These are phyloP conservation scores for Paracorniculantispora psalliotae DNA, from an alignment of 2,329 filamentous ascomycete species.

Conservation along the genomic window DNA sequence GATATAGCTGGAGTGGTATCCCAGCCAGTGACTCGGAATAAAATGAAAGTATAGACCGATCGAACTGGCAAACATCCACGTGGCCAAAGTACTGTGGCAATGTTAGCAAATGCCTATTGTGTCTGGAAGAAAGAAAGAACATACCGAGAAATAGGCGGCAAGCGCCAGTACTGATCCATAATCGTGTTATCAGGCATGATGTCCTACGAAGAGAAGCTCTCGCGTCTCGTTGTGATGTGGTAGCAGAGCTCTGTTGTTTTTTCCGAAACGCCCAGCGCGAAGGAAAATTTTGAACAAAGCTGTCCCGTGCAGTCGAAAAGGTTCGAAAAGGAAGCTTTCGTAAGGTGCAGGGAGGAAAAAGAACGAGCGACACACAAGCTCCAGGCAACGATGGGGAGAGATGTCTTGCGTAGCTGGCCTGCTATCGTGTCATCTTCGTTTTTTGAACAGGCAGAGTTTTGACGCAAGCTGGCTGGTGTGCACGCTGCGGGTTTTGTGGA, in stretches of 20 bases:
- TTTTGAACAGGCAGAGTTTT: slow-evolving; percentile 13
- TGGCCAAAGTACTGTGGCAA: slow-evolving; percentile 9
- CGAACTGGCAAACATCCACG: slow-evolving; percentile 42
- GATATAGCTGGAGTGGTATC: slow-evolving; percentile 48
- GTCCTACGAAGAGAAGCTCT: slow-evolving; percentile 13
- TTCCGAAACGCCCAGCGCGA: slow-evolving; percentile 13
- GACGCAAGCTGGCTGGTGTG: slow-evolving; percentile 3
- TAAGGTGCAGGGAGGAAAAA: slow-evolving; percentile 7
- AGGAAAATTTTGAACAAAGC: slow-evolving; percentile 15
- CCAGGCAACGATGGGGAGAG: slow-evolving; percentile 15
- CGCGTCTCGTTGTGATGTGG: slow-evolving; percentile 3
- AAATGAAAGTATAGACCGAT: slow-evolving; percentile 52
- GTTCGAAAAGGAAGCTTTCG: slow-evolving; percentile 14
- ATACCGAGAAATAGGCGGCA: slow-evolving; percentile 40
- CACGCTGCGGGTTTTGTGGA: slow-evolving; percentile 12
- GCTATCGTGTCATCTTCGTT: slow-evolving; percentile 17
- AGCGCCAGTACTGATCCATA: slow-evolving; percentile 33
- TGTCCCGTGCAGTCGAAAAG: neutral
- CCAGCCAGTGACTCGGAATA: slow-evolving; percentile 43
- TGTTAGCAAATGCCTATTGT: slow-evolving; percentile 16
- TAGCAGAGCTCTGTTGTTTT: neutral
- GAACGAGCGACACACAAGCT: slow-evolving; percentile 11
- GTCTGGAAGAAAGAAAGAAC: slow-evolving; percentile 11
- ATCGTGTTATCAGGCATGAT: slow-evolving; percentile 16
- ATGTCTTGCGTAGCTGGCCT: slow-evolving; percentile 13